Base-by-base conservation (phyloP, 805 yeast species). In the Sugiyamaella floridensis region DNA sequence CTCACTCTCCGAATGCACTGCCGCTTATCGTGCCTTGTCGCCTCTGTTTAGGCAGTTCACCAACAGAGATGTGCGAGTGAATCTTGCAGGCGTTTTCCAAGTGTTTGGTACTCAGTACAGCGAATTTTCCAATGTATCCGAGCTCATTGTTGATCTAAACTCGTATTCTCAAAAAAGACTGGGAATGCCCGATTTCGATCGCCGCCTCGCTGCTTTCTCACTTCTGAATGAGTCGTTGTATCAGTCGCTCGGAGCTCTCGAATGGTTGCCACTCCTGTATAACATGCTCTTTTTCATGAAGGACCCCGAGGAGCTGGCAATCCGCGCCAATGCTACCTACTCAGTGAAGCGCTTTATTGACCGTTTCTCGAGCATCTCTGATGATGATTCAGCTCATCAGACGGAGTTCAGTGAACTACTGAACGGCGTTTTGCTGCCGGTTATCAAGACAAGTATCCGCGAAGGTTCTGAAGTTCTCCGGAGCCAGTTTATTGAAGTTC, bases 241-340 rank as follows among this genome's bases (percentile, higher is more conserved):
- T 62, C 10, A 49, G 5, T 54, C 63, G 0, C 68, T 86, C 1
- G 63, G 78, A 0, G 71, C 78, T 0, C 43, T 67, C 2, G 88
- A 88, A 60, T 93, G 98, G 98, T 58, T 79, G 9, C 97, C 97
- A 2, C 61, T 93, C 2, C 52, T 93, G 18, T 78, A 84, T 64
- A 79, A 82, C 50, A 74, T 82, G 53, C 72, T 93, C 41, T 89
- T 71, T 63, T 86, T 79, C 64, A 78, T 93, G 53, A 81, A 81
- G 52, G 95, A 88, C 61, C 82, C 81, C 40, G 83, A 81, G 12
- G 99, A 92, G 67, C 72, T 85, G 47, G 83, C 96, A 0, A 71
- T 92, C 53, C 77, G 97, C 67, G 77, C 86, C 0, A 87, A 86
- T 62, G 87, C 96, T 1, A 69, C 86, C 0, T 82, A 77, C 58